Percentiles rank a stretch among this genome's conserved stretches.
These are phyloP conservation scores for Boehmeria nivea DNA, from an alignment of 306 rosid genomes.

Conservation along the genomic window DNA sequence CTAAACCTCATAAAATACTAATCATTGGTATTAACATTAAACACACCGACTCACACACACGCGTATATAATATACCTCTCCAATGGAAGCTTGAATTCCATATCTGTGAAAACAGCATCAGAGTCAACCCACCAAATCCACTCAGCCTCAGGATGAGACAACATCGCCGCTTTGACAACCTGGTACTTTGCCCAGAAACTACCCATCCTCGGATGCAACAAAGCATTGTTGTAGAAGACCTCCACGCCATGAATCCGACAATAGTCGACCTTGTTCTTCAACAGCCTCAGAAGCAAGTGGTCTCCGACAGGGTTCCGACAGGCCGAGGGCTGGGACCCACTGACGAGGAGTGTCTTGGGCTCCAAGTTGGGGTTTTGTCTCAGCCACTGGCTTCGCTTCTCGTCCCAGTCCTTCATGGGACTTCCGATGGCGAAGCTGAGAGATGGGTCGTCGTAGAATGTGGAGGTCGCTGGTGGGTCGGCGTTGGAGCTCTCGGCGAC, in stretches of 20 bases:
- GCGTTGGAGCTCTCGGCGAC: neutral
- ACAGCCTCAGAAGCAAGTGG: conserved; percentile 49
- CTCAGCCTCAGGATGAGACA: conserved; percentile 86
- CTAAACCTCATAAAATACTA: no score
- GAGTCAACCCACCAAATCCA: conserved; percentile 99
- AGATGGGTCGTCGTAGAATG: conserved; percentile 69
- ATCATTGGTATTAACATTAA: no score
- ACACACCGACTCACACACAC: no score
- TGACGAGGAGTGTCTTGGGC: conserved; percentile 34
- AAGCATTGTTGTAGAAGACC: conserved; percentile 59
- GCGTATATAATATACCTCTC: conserved; percentile 58
- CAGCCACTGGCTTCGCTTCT: conserved; percentile 64
- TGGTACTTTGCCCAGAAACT: conserved; percentile 78
- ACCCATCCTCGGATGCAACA: conserved; percentile 57
- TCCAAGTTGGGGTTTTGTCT: conserved; percentile 20
- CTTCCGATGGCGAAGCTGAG: conserved; percentile 50
- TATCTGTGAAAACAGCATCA: conserved; percentile 79
- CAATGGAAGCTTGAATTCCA: conserved; percentile 72
- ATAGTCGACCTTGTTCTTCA: conserved; percentile 86
- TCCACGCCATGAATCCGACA: conserved; percentile 65
- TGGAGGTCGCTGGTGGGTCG: conserved; percentile 39
- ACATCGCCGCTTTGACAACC: conserved; percentile 61
- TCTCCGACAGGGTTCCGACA: conserved; percentile 72
- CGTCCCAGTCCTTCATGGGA: conserved; percentile 59
- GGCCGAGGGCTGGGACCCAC: conserved; percentile 68